phyloP scores from a whole-genome alignment of 208 protist genomes.

The Kentomonas sorsogonicus region DNA sequence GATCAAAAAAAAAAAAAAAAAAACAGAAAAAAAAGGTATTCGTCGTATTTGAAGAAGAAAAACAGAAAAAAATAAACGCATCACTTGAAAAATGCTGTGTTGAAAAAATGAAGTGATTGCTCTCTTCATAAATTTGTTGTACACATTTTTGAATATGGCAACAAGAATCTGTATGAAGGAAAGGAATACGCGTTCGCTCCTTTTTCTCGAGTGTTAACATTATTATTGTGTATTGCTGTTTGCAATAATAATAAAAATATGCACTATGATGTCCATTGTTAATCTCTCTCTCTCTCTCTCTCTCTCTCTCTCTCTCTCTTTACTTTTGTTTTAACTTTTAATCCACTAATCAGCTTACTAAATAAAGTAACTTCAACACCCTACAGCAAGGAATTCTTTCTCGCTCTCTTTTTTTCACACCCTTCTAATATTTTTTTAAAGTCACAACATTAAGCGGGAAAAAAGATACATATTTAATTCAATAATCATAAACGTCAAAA shows the following conservation, averaged over 20 bases:
- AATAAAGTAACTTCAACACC: constrained; percentile 1
- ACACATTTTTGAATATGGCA: no score
- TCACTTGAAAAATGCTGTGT: not conserved
- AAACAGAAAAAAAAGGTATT: not conserved
- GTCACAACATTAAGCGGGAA: no score
- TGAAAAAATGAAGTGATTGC: no score
- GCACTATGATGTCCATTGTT: not conserved
- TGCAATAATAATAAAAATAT: constrained; percentile 6
- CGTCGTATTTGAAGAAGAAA: not conserved
- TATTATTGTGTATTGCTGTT: not conserved
- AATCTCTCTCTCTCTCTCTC: not conserved
- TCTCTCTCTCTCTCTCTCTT: not conserved
- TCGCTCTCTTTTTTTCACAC: constrained; percentile 5
- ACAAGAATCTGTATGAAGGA: no score
- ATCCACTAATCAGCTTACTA: not conserved
- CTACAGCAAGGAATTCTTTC: no score
- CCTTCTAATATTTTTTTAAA: constrained; percentile 15
- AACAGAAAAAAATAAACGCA: constrained; percentile 2
- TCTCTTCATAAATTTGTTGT: no score
- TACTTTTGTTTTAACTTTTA: constrained; percentile 12
- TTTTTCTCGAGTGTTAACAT: not conserved
- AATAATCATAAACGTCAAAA: not conserved
- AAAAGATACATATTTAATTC: not conserved
- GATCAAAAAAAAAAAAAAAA: constrained; percentile 7
- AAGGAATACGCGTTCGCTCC: not conserved